phyloP scores from a whole-genome alignment of 1,284 basidiomycete genomes.

The Marasmius sp. region DNA sequence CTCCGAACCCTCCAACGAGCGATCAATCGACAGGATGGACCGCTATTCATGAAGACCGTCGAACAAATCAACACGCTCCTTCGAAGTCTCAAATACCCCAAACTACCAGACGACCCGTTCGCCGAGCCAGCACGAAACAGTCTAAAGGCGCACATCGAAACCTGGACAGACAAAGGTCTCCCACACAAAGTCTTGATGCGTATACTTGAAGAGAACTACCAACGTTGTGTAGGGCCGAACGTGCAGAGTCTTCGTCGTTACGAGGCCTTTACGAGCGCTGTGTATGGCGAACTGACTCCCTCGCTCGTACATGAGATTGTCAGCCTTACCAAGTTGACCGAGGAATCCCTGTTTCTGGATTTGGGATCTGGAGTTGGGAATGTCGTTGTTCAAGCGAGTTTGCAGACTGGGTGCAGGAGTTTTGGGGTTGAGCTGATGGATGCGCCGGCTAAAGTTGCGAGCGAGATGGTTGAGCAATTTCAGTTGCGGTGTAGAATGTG shows the following conservation, averaged over 20 bases:
- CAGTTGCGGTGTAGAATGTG: conserved; percentile 70
- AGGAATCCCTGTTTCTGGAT: conserved; percentile 68
- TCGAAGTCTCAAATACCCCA: conserved; percentile 61
- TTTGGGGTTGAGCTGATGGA: conserved; percentile 71
- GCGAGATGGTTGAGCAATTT: conserved; percentile 62
- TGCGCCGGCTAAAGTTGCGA: conserved; percentile 63
- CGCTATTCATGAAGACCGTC: conserved; percentile 64
- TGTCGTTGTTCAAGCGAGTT: conserved; percentile 71
- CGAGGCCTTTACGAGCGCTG: conserved; percentile 71
- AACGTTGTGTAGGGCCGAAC: conserved; percentile 73
- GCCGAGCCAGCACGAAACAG: conserved; percentile 43
- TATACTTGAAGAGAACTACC: conserved; percentile 78
- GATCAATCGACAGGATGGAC: conserved; percentile 62
- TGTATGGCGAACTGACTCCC: conserved; percentile 78
- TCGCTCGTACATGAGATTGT: conserved; percentile 67
- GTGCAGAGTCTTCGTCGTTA: conserved; percentile 64
- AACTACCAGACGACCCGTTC: conserved; percentile 48
- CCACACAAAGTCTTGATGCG: conserved; percentile 63
- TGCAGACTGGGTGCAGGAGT: conserved; percentile 72
- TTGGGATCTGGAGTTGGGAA: conserved; percentile 81
- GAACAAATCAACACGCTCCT: conserved; percentile 57
- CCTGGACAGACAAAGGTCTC: conserved; percentile 50
- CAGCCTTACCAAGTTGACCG: conserved; percentile 51
- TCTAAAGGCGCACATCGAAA: conserved; percentile 43
- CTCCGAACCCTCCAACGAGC: conserved; percentile 64